Evolutionary conservation across 2,329 filamentous ascomycete species (phyloP), one percentile per base, ranked within the genome.

Genomic region (Colletotrichum magnum): DNA sequence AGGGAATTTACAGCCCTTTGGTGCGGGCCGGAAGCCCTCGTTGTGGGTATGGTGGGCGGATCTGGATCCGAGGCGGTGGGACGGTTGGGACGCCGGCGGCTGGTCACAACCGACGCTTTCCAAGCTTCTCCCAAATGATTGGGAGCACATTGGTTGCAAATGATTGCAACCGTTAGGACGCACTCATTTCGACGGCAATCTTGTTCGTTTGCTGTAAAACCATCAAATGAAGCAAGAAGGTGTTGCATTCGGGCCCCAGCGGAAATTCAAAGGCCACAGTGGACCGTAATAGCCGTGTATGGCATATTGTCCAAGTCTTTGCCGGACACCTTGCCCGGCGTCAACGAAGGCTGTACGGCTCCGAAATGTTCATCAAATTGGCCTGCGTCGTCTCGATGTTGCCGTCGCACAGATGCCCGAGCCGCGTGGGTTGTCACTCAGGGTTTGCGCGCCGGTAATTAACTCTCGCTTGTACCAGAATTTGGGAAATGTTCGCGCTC

Each of bases 401-500:
- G 24, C 24, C 16, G 28, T 15, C 2, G n/a, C 53, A 53, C 60
- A 52, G 53, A 58, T 47, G 5, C 26, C 28, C 21, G 10, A 36
- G 16, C 16, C 36, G 43, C 45, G 57, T 52, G 45, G 24, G 56
- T 26, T 43, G 36, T 53, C 24, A 53, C 15, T 39, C 66, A 59
- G 41, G 61, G 54, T 16, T 21, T 36, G 32, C 24, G 41, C 45
- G 53, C 53, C 43, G 60, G 45, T 45, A 36, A 54, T 58, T 56
- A 18, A 43, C 15, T 32, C 32, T 41, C 41, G 18, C 39, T 36
- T 18, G 48, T 54, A 16, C 21, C 43, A 43, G 15, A 59, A 24
- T 56, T 68, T 32, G 48, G 62, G 16, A 47, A 45, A 6, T 12
- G 48, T 45, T 26, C 32, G 54, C 66, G 66, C 53, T 68, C 61